Base-by-base conservation (phyloP, 192 early-diverging fungal genomes). In the Glomus cerebriforme region DNA sequence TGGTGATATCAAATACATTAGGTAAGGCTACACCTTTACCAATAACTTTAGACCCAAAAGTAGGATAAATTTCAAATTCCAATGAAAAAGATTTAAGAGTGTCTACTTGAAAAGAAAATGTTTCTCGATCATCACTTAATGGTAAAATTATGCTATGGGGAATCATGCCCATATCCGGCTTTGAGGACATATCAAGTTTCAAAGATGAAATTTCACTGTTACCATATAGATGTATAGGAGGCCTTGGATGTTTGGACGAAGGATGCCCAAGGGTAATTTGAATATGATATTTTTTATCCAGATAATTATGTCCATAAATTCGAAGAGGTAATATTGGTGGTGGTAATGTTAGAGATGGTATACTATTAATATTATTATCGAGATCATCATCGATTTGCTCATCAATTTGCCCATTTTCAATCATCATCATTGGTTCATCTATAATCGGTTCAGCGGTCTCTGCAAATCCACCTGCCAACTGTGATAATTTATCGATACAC, bases 291-390 rank as follows among this genome's bases (percentile, higher is more conserved):
- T 95, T 95, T 79, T 94, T 93, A 77, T 97, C 96, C 32, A 99
- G 83, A 81, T 96, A 99, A 75, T 95, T 96, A 87, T 99, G 98
- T 7, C 98, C 98, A 82, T 99, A 99, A 64, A 97, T 96, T 26
- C 97, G 88, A 88, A 99, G 95, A 4, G 98, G 98, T 73, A 99
- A 96, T 39, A 99, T 96, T 12, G 98, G 98, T 22, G 98, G 98
- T 10, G 98, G 98, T 35, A 99, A 80, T 8, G 93, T 95, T 8
- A 99, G 87, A 12, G 96, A 95, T 10, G 98, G 98, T 60, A 99
- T 93, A 45, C 1, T 31, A 43, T 64, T 47, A 37, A 64, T 59
- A 27, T 63, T 63, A 15, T 37, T 75, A 74, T 75, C 72, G 27
- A 35, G 12, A 29, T 64, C n/a, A 1, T 43, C 73, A 29, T 75